Percentiles rank a stretch among this genome's conserved stretches.
phyloP scores from a whole-genome alignment of 1,139 yeast species.

The Candida sanyaensis region DNA sequence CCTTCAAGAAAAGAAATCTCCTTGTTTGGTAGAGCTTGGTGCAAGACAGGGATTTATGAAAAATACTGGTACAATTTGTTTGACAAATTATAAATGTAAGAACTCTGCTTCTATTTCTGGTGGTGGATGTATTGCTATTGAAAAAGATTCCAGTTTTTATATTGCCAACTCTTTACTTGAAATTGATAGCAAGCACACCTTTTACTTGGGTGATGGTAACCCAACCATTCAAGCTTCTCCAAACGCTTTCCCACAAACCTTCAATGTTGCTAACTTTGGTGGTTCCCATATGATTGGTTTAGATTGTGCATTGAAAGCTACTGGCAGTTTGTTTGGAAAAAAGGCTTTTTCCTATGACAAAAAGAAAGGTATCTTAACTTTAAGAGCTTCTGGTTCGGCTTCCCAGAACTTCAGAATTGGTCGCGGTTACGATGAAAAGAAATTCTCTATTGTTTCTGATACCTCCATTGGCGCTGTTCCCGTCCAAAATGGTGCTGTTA shows the following conservation, averaged over 20 bases:
- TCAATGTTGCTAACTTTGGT: conserved; percentile 7
- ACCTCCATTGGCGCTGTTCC: too few relatives aligned
- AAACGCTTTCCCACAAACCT: conserved; percentile 4
- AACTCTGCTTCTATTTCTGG: background rate
- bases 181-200: conserved; percentile 2
- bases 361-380: too few relatives aligned
- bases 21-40: too few relatives aligned
- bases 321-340: too few relatives aligned
- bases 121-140: conserved; percentile 4
- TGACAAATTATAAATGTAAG: conserved; percentile 1
- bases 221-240: conserved; percentile 6
- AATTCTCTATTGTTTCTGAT: conserved; percentile 14
- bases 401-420: conserved; percentile 27
- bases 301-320: too few relatives aligned
- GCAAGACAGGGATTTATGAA: background rate
- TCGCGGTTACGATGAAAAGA: conserved; percentile 17
- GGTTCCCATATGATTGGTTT: too few relatives aligned
- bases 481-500: conserved; percentile 14
- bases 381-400: conserved; percentile 21
- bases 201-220: conserved; percentile 5
- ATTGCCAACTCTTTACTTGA: conserved; percentile 2
- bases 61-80: conserved; percentile 4
- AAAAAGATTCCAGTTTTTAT: conserved; percentile 3
- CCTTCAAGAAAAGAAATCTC: too few relatives aligned
- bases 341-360: conserved; percentile 14